These are phyloP conservation scores for Jaapia argillacea DNA, from an alignment of 768 basidiomycete species.

Conservation along the genomic window DNA sequence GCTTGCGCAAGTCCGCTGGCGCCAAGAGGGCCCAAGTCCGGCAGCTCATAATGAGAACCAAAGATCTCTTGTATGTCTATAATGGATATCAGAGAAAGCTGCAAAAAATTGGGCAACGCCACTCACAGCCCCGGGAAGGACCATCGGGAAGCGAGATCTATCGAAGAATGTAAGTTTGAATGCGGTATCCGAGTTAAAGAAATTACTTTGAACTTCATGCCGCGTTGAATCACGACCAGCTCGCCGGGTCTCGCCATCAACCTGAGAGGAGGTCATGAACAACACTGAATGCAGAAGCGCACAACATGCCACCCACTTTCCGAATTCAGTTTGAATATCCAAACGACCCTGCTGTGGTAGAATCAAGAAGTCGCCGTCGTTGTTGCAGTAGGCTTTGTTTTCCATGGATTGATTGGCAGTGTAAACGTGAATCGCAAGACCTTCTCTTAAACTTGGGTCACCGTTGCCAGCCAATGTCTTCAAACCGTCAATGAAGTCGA, in stretches of 20 bases:
- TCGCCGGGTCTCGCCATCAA: slow-evolving; percentile 59
- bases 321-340: slow-evolving; percentile 63
- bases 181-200: too few relatives aligned
- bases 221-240: slow-evolving; percentile 53
- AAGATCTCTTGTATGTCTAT: slow-evolving; percentile 56
- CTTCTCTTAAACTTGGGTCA: slow-evolving; percentile 52
- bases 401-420: slow-evolving; percentile 50
- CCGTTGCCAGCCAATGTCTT: slow-evolving; percentile 58
- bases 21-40: slow-evolving; percentile 58
- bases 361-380: slow-evolving; percentile 59
- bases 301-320: slow-evolving; percentile 32
- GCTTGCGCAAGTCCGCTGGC: slow-evolving; percentile 56
- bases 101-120: background rate
- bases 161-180: too few relatives aligned
- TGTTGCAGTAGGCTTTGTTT: slow-evolving; percentile 50
- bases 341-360: slow-evolving; percentile 55
- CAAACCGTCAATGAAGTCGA: slow-evolving; percentile 49
- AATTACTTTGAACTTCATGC: slow-evolving; percentile 54
- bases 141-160: slow-evolving; percentile 20
- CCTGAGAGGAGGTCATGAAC: slow-evolving; percentile 18
- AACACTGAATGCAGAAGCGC: background rate
- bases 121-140: slow-evolving; percentile 7
- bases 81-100: background rate
- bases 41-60: slow-evolving; percentile 51
- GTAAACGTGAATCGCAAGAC: slow-evolving; percentile 56